Base-by-base conservation (phyloP, 495 filamentous ascomycete genomes). In the Hypomontagnella monticulosa region DNA sequence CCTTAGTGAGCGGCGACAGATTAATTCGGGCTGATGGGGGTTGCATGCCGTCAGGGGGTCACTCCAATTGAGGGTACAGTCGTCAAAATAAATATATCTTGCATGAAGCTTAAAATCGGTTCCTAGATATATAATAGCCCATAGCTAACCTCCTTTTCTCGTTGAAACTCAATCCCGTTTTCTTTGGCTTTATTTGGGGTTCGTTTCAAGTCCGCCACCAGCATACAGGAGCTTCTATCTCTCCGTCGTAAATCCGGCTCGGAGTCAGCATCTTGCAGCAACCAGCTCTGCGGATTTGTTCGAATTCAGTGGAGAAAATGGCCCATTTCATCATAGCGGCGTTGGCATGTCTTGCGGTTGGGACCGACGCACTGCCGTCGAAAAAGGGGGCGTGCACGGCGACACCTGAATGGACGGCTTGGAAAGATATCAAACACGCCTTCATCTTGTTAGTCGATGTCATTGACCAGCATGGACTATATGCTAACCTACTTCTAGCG, bases 401-500 rank as follows among this genome's bases (percentile, higher is more conserved):
- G 27, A 77, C 69, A 36, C 46, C 58, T 32, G 57, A 69, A 36
- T 85, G 83, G 78, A 76, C 77, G 0, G 81, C 79, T 12, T 84
- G 78, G 76, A 68, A 77, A 41, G 61, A 75, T 19, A 69, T 84
- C 61, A 83, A 84, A 57, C 75, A 85, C 43, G 66, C 81, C 4
- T 86, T 85, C 52, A 74, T 80, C 43, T 84, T 84, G 80, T 83
- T 67, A 69, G 81, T 27, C 23, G 23, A 6, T 65, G 48, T 44
- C 50, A n/a, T 19, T 15, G 36, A 36, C 2, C 34, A 37, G 50
- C 48, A 20, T 18, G 18, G 66, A 4, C 34, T 7, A 12, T 37
- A 11, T 71, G 51, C 46, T 66, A 40, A 69, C 38, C 0, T 19
- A 41, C n/a, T 38, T 42, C 47, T 56, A 84, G 82, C 59, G 86